phyloP scores from a whole-genome alignment of 2,329 filamentous ascomycete species.

The Ophiocordyceps polyrhachis-furcata region DNA sequence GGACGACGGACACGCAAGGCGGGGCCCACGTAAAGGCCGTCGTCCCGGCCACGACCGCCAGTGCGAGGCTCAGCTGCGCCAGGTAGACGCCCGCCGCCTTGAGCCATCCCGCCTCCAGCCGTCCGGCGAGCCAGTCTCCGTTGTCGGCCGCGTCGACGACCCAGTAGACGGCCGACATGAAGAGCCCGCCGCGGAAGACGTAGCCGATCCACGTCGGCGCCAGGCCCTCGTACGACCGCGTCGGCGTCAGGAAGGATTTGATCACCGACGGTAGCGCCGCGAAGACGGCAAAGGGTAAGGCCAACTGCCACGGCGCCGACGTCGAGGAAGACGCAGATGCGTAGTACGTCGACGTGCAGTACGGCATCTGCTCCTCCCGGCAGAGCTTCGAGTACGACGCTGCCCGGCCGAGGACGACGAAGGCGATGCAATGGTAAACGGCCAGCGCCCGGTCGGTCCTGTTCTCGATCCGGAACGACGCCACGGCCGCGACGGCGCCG shows the following conservation, averaged over 20 bases:
- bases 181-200: slow-evolving; percentile 56
- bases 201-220: slow-evolving; percentile 71
- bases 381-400: slow-evolving; percentile 84
- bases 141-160: slow-evolving; percentile 77
- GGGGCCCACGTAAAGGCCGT: slow-evolving; percentile 74
- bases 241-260: slow-evolving; percentile 63
- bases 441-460: slow-evolving; percentile 54
- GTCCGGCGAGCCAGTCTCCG: slow-evolving; percentile 51
- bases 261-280: slow-evolving; percentile 55
- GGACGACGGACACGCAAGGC: slow-evolving; percentile 59
- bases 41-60: slow-evolving; percentile 68
- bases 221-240: slow-evolving; percentile 72
- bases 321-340: slow-evolving; percentile 81
- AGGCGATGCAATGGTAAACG: slow-evolving; percentile 69
- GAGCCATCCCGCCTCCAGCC: slow-evolving; percentile 36
- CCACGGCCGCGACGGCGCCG: slow-evolving; percentile 53
- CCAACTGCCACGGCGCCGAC: slow-evolving; percentile 75
- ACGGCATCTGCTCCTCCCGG: slow-evolving; percentile 96
- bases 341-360: slow-evolving; percentile 90
- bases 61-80: slow-evolving; percentile 61
- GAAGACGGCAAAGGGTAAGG: slow-evolving; percentile 58
- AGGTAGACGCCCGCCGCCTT: slow-evolving; percentile 60
- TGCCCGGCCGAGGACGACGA: slow-evolving; percentile 58
- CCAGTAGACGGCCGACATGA: slow-evolving; percentile 72
- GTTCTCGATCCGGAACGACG: slow-evolving; percentile 54